These are phyloP conservation scores for Fusarium illudens DNA, from an alignment of 2,329 filamentous ascomycete species.

Conservation along the genomic window DNA sequence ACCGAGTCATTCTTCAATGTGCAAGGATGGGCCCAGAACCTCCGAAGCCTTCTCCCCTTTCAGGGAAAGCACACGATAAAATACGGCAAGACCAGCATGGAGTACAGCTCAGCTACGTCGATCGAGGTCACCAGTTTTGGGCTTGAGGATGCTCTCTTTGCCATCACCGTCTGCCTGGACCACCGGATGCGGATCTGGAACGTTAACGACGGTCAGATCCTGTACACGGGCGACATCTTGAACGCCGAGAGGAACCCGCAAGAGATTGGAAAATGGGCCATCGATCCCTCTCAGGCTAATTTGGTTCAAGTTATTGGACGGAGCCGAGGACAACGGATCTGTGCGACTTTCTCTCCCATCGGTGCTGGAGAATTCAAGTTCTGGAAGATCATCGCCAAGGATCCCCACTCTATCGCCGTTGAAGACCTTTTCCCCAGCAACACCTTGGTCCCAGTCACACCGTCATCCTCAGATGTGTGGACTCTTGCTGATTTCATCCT, in stretches of 20 bases:
- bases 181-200: slow-evolving; percentile 93
- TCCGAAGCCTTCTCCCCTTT: slow-evolving; percentile 73
- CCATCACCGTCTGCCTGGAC: slow-evolving; percentile 87
- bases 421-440: slow-evolving; percentile 74
- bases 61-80: slow-evolving; percentile 70
- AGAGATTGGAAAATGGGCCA: slow-evolving; percentile 75
- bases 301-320: slow-evolving; percentile 76
- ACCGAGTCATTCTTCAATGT: slow-evolving; percentile 78
- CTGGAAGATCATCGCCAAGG: slow-evolving; percentile 76
- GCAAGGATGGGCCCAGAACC: slow-evolving; percentile 73
- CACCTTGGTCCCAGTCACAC: slow-evolving; percentile 71
- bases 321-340: slow-evolving; percentile 60
- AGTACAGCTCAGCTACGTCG: slow-evolving; percentile 73
- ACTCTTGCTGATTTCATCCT: slow-evolving; percentile 80
- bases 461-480: slow-evolving; percentile 79
- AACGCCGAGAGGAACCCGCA: slow-evolving; percentile 71
- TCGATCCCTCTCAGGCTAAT: slow-evolving; percentile 81
- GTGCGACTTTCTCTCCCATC: slow-evolving; percentile 88
- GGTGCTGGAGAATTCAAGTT: slow-evolving; percentile 94
- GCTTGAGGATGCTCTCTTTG: slow-evolving; percentile 59
- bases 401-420: slow-evolving; percentile 70
- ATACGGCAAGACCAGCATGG: slow-evolving; percentile 71
- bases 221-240: slow-evolving; percentile 80
- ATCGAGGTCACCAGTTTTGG: slow-evolving; percentile 63
- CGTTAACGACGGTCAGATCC: slow-evolving; percentile 78